phyloP scores from a whole-genome alignment of 1,284 basidiomycete genomes.

The Ustilago esculenta region DNA sequence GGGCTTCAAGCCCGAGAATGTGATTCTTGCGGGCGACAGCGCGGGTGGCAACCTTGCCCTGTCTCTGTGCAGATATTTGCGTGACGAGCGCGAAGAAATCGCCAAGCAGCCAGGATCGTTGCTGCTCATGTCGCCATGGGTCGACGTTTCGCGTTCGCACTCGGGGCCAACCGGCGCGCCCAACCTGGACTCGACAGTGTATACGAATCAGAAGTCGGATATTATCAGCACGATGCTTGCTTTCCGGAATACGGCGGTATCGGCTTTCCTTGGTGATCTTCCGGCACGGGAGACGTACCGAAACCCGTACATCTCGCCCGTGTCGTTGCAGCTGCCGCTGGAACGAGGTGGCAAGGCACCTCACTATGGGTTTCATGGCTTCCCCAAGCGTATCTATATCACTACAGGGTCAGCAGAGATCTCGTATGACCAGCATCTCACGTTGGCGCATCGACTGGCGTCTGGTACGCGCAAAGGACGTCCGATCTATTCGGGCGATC shows the following conservation, averaged over 20 bases:
- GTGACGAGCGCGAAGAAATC: conserved; percentile 53
- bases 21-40: conserved; percentile 76
- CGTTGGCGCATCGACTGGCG: conserved; percentile 59
- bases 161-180: conserved; percentile 55
- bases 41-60: conserved; percentile 78
- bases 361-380: conserved; percentile 58
- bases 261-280: conserved; percentile 56
- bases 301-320: conserved; percentile 61
- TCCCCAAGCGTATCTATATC: conserved; percentile 55
- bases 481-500: conserved; percentile 52
- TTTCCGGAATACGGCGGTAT: conserved; percentile 63
- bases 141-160: conserved; percentile 63
- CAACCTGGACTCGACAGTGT: conserved; percentile 49
- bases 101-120: conserved; percentile 43
- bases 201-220: conserved; percentile 53
- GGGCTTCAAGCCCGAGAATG: conserved; percentile 69
- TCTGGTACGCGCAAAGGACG: conserved; percentile 42
- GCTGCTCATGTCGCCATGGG: conserved; percentile 63
- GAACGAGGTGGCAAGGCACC: conserved; percentile 45
- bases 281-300: conserved; percentile 60
- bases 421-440: conserved; percentile 61
- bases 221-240: conserved; percentile 54
- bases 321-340: conserved; percentile 57
- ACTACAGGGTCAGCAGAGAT: conserved; percentile 59
- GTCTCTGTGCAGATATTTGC: conserved; percentile 68